Conservation (phyloP, 768 basidiomycete genomes). For the Kwoniella dendrophila region DNA sequence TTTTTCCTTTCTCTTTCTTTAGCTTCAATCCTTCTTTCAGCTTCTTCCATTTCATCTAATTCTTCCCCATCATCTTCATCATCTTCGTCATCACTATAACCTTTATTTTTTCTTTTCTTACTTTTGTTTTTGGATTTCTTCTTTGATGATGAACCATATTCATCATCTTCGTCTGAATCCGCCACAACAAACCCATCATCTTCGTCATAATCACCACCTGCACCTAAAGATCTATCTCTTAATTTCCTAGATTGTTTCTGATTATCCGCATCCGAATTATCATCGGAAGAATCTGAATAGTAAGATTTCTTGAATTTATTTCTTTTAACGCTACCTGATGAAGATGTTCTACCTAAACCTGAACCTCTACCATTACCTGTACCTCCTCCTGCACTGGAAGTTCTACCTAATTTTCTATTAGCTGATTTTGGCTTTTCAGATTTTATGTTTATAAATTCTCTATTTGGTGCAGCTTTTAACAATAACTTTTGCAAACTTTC, state of each 20-base stretch:
- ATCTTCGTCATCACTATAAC: slow-evolving; percentile 24
- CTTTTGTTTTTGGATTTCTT: slow-evolving; percentile 19
- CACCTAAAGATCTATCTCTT: slow-evolving; percentile 8
- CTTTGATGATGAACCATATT: slow-evolving; percentile 17
- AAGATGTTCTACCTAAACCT: slow-evolving; percentile 25
- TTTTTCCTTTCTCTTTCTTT: slow-evolving; percentile 43
- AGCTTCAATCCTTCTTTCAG: slow-evolving; percentile 45
- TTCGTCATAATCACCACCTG: slow-evolving; percentile 47
- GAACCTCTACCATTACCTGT: slow-evolving; percentile 14
- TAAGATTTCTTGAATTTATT: slow-evolving; percentile 18
- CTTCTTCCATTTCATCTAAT: slow-evolving; percentile 49
- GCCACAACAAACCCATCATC: slow-evolving; percentile 55
- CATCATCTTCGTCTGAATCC: slow-evolving; percentile 43
- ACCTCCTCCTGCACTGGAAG: slow-evolving; percentile 19
- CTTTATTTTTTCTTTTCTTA: slow-evolving; percentile 23
- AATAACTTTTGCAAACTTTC: slow-evolving; percentile 28
- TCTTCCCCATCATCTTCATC: slow-evolving; percentile 35
- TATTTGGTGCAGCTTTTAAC: slow-evolving; percentile 19
- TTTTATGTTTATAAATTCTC: slow-evolving; percentile 20
- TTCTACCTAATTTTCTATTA: slow-evolving; percentile 1
- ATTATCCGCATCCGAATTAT: slow-evolving; percentile 17
- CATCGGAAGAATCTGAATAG: slow-evolving; percentile 17
- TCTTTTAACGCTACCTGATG: neutral
- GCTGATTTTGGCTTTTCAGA: slow-evolving; percentile 9
- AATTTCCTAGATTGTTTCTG: slow-evolving; percentile 5